These are phyloP conservation scores for Angomonas ambiguus DNA, from an alignment of 208 protist species.

Conservation along the genomic window DNA sequence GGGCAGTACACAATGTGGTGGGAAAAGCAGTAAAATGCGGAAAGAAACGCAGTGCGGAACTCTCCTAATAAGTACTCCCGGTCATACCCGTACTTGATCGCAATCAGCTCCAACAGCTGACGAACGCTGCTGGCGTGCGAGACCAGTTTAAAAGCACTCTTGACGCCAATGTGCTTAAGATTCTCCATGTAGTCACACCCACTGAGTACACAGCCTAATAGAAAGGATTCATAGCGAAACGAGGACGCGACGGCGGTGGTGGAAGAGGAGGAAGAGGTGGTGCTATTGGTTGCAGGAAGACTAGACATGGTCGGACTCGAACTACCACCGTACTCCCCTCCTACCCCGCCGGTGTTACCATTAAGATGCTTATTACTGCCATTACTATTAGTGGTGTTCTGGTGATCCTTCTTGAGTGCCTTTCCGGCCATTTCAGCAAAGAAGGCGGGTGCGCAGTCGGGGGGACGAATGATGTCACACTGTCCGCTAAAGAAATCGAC, in stretches of 20 bases:
- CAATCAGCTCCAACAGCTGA: slow-evolving; percentile 38
- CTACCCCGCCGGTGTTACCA: background rate
- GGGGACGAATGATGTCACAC: slow-evolving; percentile 44
- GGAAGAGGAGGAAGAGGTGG: slow-evolving; percentile 2
- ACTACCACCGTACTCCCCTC: background rate
- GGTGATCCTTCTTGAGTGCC: background rate
- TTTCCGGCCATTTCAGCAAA: slow-evolving; percentile 20
- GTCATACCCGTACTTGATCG: slow-evolving; percentile 48
- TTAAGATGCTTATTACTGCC: background rate
- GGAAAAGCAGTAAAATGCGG: slow-evolving; percentile 83
- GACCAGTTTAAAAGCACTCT: slow-evolving; percentile 89
- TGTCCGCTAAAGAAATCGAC: slow-evolving; percentile 43
- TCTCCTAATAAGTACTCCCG: slow-evolving; percentile 41
- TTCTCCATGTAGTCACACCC: slow-evolving; percentile 97
- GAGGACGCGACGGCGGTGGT: background rate
- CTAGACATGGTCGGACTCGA: background rate
- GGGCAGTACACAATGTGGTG: slow-evolving; percentile 90
- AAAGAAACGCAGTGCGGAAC: slow-evolving; percentile 48
- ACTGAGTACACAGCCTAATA: slow-evolving; percentile 93
- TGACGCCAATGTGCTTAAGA: slow-evolving; percentile 90
- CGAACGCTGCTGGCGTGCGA: slow-evolving; percentile 36
- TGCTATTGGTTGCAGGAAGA: background rate
- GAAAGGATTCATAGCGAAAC: slow-evolving; percentile 83
- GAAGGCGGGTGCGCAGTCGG: slow-evolving; percentile 32
- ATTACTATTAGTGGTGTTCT: background rate